These are phyloP conservation scores for Conidiobolus incongruus DNA, from an alignment of 371 early-diverging fungal species.

Conservation along the genomic window DNA sequence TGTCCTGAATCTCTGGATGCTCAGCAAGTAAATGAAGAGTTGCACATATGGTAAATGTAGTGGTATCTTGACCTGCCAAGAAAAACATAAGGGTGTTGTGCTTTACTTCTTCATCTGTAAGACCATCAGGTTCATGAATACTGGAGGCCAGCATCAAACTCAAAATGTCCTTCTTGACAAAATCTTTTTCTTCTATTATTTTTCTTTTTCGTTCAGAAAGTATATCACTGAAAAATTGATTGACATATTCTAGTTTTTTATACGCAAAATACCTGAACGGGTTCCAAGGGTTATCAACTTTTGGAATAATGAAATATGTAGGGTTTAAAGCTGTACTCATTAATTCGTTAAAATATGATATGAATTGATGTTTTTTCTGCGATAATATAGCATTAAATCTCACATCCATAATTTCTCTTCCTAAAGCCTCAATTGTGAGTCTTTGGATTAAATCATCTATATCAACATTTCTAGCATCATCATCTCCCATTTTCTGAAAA, in stretches of 20 bases:
- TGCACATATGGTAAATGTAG: too few relatives aligned
- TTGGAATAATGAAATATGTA: neutral
- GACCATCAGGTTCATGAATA: slow-evolving; percentile 9
- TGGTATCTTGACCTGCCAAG: too few relatives aligned
- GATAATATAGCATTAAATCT: too few relatives aligned
- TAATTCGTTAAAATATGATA: too few relatives aligned
- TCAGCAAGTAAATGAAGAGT: too few relatives aligned
- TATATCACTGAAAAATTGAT: neutral
- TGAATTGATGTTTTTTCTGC: too few relatives aligned
- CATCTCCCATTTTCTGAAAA: too few relatives aligned
- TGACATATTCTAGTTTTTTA: neutral
- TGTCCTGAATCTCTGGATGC: slow-evolving; percentile 6
- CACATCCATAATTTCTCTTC: neutral
- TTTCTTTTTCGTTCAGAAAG: neutral
- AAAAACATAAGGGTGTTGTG: slow-evolving; percentile 6
- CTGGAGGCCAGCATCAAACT: neutral
- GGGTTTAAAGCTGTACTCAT: too few relatives aligned
- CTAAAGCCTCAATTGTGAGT: neutral
- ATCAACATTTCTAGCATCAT: too few relatives aligned
- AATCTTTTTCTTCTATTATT: neutral
- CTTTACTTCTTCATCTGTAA: slow-evolving; percentile 12
- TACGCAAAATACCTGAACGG: neutral
- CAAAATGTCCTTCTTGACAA: neutral
- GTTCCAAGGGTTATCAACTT: neutral
- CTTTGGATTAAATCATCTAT: neutral